Conservation (phyloP, 108 stramenopile species). For the Cylindrotheca closterium region DNA sequence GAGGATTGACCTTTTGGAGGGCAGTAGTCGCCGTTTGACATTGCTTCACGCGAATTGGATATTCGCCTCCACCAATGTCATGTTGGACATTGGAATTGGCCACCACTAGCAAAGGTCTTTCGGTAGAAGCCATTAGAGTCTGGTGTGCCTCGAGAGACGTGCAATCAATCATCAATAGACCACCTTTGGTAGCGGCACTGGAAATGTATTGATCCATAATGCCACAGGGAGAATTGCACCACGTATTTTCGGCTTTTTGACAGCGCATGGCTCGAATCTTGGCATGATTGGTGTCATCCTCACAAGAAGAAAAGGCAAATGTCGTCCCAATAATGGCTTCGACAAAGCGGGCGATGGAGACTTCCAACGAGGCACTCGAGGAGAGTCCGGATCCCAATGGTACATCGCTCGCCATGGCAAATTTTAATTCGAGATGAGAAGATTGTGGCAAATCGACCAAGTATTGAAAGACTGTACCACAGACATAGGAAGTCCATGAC, state of each 20-base stretch:
- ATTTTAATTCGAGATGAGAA: constrained; percentile 44
- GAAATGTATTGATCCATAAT: constrained; percentile 89
- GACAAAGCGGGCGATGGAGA: constrained; percentile 73
- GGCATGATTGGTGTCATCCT: constrained; percentile 4
- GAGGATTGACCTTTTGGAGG: constrained; percentile 48
- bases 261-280: constrained; percentile 75
- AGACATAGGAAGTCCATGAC: constrained; percentile 90
- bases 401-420: constrained; percentile 82
- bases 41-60: constrained; percentile 86
- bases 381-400: constrained; percentile 89
- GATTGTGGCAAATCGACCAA: constrained; percentile 55
- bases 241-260: constrained; percentile 92
- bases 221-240: constrained; percentile 88
- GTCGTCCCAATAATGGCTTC: constrained; percentile 55
- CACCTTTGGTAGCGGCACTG: constrained; percentile 64
- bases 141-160: constrained; percentile 52
- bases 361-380: constrained; percentile 76
- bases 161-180: constrained; percentile 90
- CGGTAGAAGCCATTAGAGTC: constrained; percentile 47
- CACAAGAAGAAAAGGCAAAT: constrained; percentile 55
- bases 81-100: constrained; percentile 92
- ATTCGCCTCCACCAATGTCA: constrained; percentile 85
- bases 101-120: constrained; percentile 76
- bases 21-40: constrained; percentile 81
- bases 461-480: constrained; percentile 88